Conservation (phyloP, 1,284 basidiomycete genomes). For the Flammula alnicola region DNA sequence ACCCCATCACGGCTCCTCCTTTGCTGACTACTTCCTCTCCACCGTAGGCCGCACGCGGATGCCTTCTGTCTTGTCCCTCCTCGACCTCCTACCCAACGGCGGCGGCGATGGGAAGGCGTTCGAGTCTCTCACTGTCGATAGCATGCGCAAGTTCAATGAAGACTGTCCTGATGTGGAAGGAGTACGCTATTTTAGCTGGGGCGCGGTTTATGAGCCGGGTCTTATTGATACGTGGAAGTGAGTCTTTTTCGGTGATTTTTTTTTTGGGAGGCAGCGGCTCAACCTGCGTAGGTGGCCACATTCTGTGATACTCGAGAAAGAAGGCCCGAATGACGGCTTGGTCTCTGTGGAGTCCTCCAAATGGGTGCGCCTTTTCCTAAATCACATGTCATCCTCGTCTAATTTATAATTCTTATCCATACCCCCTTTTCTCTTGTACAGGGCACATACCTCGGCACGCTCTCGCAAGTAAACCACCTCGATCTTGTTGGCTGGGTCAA, state of each 20-base stretch:
- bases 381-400: not conserved
- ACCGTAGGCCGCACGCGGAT: constrained; percentile 73
- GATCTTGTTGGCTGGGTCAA: constrained; percentile 90
- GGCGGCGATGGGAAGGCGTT: constrained; percentile 94
- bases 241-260: constrained; percentile 19
- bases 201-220: constrained; percentile 86
- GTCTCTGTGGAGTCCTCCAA: constrained; percentile 84
- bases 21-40: constrained; percentile 90
- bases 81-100: constrained; percentile 84
- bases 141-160: constrained; percentile 89
- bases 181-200: constrained; percentile 93
- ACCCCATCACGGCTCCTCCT: constrained; percentile 91
- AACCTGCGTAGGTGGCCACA: constrained; percentile 64
- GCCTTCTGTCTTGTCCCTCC: constrained; percentile 65
- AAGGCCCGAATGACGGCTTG: constrained; percentile 92
- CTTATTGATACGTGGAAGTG: constrained; percentile 86
- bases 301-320: constrained; percentile 83
- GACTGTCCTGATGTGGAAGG: constrained; percentile 77
- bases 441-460: constrained; percentile 86
- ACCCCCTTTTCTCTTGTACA: constrained; percentile 29
- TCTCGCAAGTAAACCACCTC: constrained; percentile 90
- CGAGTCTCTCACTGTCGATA: constrained; percentile 81
- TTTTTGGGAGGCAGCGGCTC: constrained; percentile 4
- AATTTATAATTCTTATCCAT: constrained; percentile 1
- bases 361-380: constrained; percentile 58